Evolutionary conservation across 1,139 yeast genomes (phyloP), one percentile per base, ranked within the genome.

Genomic region (Taiozyma onychis): DNA sequence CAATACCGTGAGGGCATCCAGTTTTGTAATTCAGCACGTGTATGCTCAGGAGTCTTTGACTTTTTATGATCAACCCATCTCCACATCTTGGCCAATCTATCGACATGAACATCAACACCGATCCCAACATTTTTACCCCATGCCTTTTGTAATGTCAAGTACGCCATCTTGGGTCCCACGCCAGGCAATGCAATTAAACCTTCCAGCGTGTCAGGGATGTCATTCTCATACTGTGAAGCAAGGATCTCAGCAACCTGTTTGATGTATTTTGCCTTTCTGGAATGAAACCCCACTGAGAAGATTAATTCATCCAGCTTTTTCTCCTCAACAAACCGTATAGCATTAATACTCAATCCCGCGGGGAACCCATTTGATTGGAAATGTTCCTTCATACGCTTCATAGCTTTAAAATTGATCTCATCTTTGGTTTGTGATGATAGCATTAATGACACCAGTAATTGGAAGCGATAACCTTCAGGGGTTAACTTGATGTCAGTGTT

Each of bases 161-260:
- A 86, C 0, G 96, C 96, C 98, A 91, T 91, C 65, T 91, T 91
- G 11, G 97, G 97, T 0, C 99, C 99, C 1, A 91, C 96, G 0
- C 99, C 99, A 0, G 97, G 97, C 39, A 91, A 68, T 0, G 76
- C 68, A 3, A 80, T 75, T 51, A 90, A 74, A 1, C 85, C 91
- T 10, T 77, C 81, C 13, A 89, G 76, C 0, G 83, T 81, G 16
- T 77, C 68, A 0, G 93, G 93, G 2, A 91, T 76, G 60, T 90
- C 97, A 9, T 83, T 83, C 21, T 72, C 68, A 62, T 76, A 81
- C 18, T 76, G 61, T 3, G 76, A 76, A 4, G 66, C 60, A 6
- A 91, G 59, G 6, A 86, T 71, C 46, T 70, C 71, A 21, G 88
- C 80, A 0, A 93, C 73, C 54, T 75, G 73, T 59, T 83, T 84